Conservation (phyloP, 1,139 yeast genomes). For the Debaryomyces singareniensis region DNA sequence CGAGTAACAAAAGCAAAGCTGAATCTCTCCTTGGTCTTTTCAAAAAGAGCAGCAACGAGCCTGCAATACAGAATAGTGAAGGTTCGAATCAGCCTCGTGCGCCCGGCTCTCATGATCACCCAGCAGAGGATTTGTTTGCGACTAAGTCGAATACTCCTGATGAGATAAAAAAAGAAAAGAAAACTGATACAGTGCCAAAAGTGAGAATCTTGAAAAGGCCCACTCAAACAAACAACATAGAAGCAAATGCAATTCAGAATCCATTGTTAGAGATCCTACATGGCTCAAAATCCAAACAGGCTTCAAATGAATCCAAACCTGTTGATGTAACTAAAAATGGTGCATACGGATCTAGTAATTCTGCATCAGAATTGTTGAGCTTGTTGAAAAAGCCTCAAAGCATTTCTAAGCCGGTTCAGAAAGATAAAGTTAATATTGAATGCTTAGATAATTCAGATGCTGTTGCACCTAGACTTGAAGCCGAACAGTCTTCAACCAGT, state of each 20-base stretch:
- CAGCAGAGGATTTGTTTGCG: not conserved
- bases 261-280: no score
- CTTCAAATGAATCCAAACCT: not conserved
- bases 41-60: constrained; percentile 5
- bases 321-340: not conserved
- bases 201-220: not conserved
- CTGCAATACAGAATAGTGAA: not conserved
- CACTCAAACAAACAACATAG: not conserved
- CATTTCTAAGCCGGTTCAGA: not conserved
- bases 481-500: not conserved
- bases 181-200: not conserved
- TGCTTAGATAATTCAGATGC: no score
- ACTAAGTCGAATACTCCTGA: not conserved
- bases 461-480: not conserved
- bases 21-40: constrained; percentile 18
- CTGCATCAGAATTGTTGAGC: constrained; percentile 1
- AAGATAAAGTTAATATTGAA: not conserved
- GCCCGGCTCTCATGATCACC: not conserved
- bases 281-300: not conserved
- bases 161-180: not conserved
- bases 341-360: not conserved
- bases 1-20: constrained; percentile 30
- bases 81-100: not conserved
- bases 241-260: no score
- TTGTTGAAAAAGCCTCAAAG: not conserved